Conservation (phyloP, 768 basidiomycete genomes). For the Strobilomyces echinocephalus region DNA sequence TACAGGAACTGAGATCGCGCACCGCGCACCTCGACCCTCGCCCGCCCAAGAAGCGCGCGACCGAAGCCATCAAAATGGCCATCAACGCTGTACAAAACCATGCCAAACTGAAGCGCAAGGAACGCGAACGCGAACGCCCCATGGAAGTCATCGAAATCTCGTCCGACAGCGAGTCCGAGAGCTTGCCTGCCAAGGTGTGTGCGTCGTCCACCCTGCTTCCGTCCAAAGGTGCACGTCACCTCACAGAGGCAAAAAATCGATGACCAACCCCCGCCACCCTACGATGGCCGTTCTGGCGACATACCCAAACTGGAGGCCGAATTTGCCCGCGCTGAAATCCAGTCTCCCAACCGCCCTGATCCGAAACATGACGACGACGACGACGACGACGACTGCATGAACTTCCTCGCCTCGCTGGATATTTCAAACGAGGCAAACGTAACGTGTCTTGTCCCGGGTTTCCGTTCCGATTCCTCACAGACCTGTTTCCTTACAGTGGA, state of each 20-base stretch:
- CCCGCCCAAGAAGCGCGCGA: slow-evolving; percentile 21
- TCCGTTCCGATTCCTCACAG: slow-evolving; percentile 1
- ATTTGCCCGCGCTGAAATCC: background rate
- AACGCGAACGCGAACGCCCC: background rate
- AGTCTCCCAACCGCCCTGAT: slow-evolving; percentile 1
- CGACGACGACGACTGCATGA: slow-evolving; percentile 21
- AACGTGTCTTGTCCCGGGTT: background rate
- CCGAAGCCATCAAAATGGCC: slow-evolving; percentile 16
- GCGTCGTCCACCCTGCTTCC: background rate
- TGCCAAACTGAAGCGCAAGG: slow-evolving; percentile 23
- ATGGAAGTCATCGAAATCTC: slow-evolving; percentile 23
- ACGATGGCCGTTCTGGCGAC: background rate
- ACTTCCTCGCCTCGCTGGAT: slow-evolving; percentile 26
- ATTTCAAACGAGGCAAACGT: slow-evolving; percentile 30
- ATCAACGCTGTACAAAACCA: slow-evolving; percentile 5
- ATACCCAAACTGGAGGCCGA: slow-evolving; percentile 6
- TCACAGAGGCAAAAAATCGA: slow-evolving; percentile 22
- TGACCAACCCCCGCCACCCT: background rate
- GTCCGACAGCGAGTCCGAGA: slow-evolving; percentile 30
- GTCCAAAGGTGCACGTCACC: background rate
- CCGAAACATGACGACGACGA: background rate
- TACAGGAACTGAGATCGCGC: slow-evolving; percentile 25
- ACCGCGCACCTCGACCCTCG: slow-evolving; percentile 5
- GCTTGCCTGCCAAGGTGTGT: slow-evolving; percentile 20
- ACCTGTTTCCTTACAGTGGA: slow-evolving; percentile 19